phyloP scores from a whole-genome alignment of 768 basidiomycete species.

The Tephrocybe rancida region DNA sequence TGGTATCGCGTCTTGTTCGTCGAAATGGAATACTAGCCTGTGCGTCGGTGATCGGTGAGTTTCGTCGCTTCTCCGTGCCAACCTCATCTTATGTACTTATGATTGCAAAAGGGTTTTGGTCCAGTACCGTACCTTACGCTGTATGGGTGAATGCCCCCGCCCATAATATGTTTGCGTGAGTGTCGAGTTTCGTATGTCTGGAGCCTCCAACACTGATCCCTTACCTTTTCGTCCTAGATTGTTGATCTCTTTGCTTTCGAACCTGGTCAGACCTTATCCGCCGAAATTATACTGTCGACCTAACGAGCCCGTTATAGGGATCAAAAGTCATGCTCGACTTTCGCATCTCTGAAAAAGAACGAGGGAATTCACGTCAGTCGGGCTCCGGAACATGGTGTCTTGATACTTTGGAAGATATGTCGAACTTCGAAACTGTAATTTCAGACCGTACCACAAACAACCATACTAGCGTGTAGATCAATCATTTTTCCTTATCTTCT shows the following conservation, averaged over 20 bases:
- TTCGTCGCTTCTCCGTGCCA: not conserved
- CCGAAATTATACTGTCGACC: not conserved
- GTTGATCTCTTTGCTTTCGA: slow-evolving; percentile 11
- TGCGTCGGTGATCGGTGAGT: slow-evolving; percentile 4
- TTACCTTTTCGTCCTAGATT: slow-evolving; percentile 1
- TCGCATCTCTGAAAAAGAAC: not conserved
- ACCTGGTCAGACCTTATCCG: slow-evolving; percentile 2
- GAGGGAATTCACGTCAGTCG: not conserved
- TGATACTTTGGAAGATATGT: slow-evolving; percentile 5
- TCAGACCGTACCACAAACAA: no score
- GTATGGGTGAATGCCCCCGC: slow-evolving; percentile 7
- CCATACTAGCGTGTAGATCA: no score
- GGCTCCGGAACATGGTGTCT: slow-evolving; percentile 9
- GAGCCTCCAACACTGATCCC: not conserved
- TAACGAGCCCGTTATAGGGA: slow-evolving; percentile 6
- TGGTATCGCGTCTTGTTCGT: slow-evolving; percentile 1
- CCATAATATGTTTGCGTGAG: slow-evolving; percentile 14
- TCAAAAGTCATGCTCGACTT: slow-evolving; percentile 6
- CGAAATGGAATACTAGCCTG: slow-evolving; percentile 13
- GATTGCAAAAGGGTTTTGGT: slow-evolving; percentile 4
- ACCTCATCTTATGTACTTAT: not conserved
- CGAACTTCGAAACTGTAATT: not conserved
- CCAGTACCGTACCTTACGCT: slow-evolving; percentile 9
- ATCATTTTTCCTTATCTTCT: no score
- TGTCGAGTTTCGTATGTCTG: no score